These are phyloP conservation scores for Exophiala mesophila DNA, from an alignment of 2,329 filamentous ascomycete species.

Conservation along the genomic window DNA sequence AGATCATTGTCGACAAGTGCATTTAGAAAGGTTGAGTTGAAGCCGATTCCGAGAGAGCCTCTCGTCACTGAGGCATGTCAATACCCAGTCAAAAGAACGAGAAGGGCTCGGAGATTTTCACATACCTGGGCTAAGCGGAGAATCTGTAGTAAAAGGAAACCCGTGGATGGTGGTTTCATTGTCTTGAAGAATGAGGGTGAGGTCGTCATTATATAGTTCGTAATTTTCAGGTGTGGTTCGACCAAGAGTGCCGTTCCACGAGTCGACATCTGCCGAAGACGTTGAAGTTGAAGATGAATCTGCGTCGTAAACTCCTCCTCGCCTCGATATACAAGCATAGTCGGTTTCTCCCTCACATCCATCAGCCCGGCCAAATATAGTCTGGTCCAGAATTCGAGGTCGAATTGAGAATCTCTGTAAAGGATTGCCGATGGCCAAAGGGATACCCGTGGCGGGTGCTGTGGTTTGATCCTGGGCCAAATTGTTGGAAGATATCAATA, in stretches of 20 bases:
- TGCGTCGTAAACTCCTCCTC: slow-evolving; percentile 3
- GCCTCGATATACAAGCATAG: slow-evolving; percentile 1
- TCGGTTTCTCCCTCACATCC: not conserved
- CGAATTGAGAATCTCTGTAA: not conserved
- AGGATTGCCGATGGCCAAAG: slow-evolving; percentile 2
- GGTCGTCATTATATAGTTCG: slow-evolving; percentile 1
- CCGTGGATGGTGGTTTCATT: slow-evolving; percentile 2
- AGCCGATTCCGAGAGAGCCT: slow-evolving; percentile 11
- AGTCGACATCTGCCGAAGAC: not conserved
- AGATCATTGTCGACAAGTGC: slow-evolving; percentile 5
- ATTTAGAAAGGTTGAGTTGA: slow-evolving; percentile 18
- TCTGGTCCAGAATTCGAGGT: slow-evolving; percentile 1
- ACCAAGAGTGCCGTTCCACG: slow-evolving; percentile 2
- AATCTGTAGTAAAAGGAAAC: slow-evolving; percentile 2
- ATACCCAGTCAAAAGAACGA: not conserved
- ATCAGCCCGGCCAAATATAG: not conserved
- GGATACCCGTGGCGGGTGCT: slow-evolving; percentile 7
- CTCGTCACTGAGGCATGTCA: slow-evolving; percentile 1
- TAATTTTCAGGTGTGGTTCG: not conserved
- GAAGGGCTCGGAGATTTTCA: not conserved
- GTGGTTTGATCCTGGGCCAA: not conserved
- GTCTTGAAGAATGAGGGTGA: not conserved
- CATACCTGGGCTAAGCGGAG: too few relatives aligned
- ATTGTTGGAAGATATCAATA: not conserved
- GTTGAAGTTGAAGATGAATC: not conserved